A percentile compares a stretch with the other conserved stretches of the same genome.
Conservation (phyloP, 108 stramenopile genomes). For the Cylindrotheca closterium region DNA sequence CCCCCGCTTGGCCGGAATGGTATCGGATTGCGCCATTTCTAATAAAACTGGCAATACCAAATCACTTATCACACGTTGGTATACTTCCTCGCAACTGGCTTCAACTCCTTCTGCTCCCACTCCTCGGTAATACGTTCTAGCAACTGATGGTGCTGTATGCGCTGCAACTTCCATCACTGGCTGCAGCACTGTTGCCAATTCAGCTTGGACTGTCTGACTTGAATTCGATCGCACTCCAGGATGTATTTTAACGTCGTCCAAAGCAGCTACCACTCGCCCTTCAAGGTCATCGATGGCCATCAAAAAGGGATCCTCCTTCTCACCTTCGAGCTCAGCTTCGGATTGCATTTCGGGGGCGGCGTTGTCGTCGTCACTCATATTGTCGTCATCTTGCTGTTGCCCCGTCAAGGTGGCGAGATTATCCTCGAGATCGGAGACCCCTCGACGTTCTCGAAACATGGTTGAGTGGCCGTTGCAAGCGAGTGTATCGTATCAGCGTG, state of each 20-base stretch:
- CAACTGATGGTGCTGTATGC: conserved; percentile 75
- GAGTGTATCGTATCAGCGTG: too few species aligned
- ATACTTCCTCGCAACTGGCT: conserved; percentile 69
- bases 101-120: conserved; percentile 55
- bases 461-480: too few species aligned
- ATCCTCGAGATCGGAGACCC: conserved; percentile 12
- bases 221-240: conserved; percentile 41
- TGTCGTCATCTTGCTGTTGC: conserved; percentile 33
- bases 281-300: conserved; percentile 79
- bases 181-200: conserved; percentile 61
- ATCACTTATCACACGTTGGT: conserved; percentile 68
- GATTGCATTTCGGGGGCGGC: conserved; percentile 50
- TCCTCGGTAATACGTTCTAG: conserved; percentile 64
- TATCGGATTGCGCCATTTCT: conserved; percentile 79
- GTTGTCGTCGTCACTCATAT: conserved; percentile 68
- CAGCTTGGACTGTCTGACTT: conserved; percentile 56
- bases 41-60: conserved; percentile 71
- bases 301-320: conserved; percentile 66
- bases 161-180: conserved; percentile 81
- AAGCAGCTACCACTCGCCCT: conserved; percentile 61
- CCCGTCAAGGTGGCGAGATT: conserved; percentile 16
- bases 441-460: conserved; percentile 28
- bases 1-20: conserved; percentile 65
- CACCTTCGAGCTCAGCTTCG: conserved; percentile 45
- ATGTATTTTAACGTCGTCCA: conserved; percentile 80